A percentile compares a stretch with the other conserved stretches of the same genome.
Evolutionary conservation across 140 eudicot species (phyloP).

Genomic region (Cichorium intybus): DNA sequence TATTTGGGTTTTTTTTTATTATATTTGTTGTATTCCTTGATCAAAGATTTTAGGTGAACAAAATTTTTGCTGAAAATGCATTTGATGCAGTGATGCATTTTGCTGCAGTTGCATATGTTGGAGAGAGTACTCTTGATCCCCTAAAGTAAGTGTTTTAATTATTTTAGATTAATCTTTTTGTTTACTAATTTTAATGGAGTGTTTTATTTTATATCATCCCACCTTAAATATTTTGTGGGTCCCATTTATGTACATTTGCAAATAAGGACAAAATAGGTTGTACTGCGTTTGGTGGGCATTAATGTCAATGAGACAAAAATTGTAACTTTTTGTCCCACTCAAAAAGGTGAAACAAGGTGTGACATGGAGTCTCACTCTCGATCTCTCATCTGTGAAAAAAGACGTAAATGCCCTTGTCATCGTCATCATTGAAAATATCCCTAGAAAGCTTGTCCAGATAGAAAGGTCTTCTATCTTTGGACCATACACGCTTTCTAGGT

Average conservation of each 20-base stretch:
- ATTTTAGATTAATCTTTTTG: too few species aligned
- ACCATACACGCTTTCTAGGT: not conserved
- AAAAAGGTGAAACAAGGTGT: too few species aligned
- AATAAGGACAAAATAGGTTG: too few species aligned
- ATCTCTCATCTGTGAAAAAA: too few species aligned
- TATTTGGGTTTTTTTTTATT: not conserved
- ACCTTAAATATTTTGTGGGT: not conserved
- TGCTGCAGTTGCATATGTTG: slow-evolving; percentile 97
- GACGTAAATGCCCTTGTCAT: not conserved
- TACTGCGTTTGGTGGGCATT: too few species aligned
- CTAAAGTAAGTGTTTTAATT: slow-evolving; percentile 43
- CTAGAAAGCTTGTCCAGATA: too few species aligned
- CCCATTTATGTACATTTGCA: not conserved
- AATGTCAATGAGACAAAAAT: too few species aligned
- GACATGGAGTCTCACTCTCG: too few species aligned
- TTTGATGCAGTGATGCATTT: slow-evolving; percentile 96
- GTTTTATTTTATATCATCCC: too few species aligned
- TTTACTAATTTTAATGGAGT: too few species aligned
- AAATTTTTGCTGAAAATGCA: slow-evolving; percentile 72
- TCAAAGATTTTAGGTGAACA: slow-evolving; percentile 28
- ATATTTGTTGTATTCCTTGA: not conserved
- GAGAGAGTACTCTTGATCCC: slow-evolving; percentile 88
- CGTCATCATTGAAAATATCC: not conserved
- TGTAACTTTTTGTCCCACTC: too few species aligned
- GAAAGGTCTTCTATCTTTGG: too few species aligned